A percentile compares a stretch with the other conserved stretches of the same genome.
Evolutionary conservation across 441 rosid genomes (phyloP).

Genomic region (Arabidopsis hybrid): DNA sequence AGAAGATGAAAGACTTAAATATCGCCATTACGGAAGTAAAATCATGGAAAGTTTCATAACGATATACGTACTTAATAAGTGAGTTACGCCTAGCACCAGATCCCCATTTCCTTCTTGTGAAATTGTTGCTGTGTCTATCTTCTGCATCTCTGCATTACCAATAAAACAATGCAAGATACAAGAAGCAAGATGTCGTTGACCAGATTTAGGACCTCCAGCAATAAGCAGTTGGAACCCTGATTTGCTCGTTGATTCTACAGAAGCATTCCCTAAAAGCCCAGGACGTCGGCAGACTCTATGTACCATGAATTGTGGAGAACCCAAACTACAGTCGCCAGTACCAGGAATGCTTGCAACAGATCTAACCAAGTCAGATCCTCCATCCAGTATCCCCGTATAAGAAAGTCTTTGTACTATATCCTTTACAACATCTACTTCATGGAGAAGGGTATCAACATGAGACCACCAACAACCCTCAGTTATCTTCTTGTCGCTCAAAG

Average conservation of each 20-base stretch:
- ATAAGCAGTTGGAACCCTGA: slow-evolving; percentile 79
- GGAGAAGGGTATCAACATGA: slow-evolving; percentile 62
- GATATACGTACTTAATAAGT: slow-evolving; percentile 72
- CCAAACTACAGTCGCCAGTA: slow-evolving; percentile 43
- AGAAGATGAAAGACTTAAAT: slow-evolving; percentile 1
- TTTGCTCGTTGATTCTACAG: slow-evolving; percentile 55
- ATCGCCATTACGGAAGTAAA: slow-evolving; percentile 30
- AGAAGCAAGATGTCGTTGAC: slow-evolving; percentile 94
- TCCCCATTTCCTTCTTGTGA: slow-evolving; percentile 97
- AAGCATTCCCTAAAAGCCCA: slow-evolving; percentile 46
- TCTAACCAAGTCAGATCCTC: slow-evolving; percentile 53
- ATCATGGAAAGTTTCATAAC: background rate
- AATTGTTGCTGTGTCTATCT: slow-evolving; percentile 90
- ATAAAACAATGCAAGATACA: slow-evolving; percentile 87
- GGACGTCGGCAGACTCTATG: slow-evolving; percentile 42
- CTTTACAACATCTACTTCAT: slow-evolving; percentile 65
- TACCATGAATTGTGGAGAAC: slow-evolving; percentile 45
- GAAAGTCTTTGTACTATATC: slow-evolving; percentile 72
- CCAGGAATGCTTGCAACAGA: slow-evolving; percentile 51
- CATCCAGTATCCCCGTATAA: slow-evolving; percentile 62
- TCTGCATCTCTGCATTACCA: slow-evolving; percentile 86
- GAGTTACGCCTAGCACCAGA: slow-evolving; percentile 82
- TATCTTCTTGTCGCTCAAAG: slow-evolving; percentile 62
- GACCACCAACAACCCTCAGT: slow-evolving; percentile 72
- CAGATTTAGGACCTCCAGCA: slow-evolving; percentile 84